Base-by-base conservation (phyloP, 2,329 filamentous ascomycete genomes). In the Fusarium gaditjirri region DNA sequence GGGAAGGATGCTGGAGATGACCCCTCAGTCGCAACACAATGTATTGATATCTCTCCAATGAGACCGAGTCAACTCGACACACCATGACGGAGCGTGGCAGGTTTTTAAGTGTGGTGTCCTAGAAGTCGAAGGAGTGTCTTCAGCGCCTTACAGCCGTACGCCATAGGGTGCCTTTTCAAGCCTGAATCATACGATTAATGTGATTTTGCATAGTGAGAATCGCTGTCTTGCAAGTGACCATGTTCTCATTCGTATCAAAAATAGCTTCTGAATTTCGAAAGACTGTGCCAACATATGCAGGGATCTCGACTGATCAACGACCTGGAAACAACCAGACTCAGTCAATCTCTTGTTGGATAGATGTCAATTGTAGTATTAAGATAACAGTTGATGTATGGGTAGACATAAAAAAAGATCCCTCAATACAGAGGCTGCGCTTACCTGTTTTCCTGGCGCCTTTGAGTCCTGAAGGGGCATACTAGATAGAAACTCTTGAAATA, bases 151-250 rank as follows among this genome's bases (percentile, higher is more conserved):
- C 29, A 42, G 43, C 49, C 38, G 16, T 21, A 60, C 49, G 62
- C 61, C 52, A 63, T 46, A 33, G n/a, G 50, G 36, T 72, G 59
- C 69, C 65, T 27, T 38, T 39, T 55, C 29, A 44, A 68, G 58
- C 52, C 49, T 43, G 42, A 43, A 74, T 73, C 72, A 62, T 75
- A 74, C 72, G 72, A 73, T 70, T 50, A 23, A 61, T 62, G 41
- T 67, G 31, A 46, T 42, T 38, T 39, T 49, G 17, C 38, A 31
- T 46, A 33, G 58, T 42, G 41, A 47, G 44, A 46, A 43, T 29
- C 31, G 38, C 8, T 58, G 42, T 43, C 33, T 23, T 55, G 41
- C 38, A 31, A 35, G 33, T 50, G 50, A 52, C 46, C 36, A 50
- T 17, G 44, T 41, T 33, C 42, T 17, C 29, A 39, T 44, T 23